A percentile compares a stretch with the other conserved stretches of the same genome.
phyloP scores from a whole-genome alignment of 2,329 filamentous ascomycete genomes.

The Phoma sp. region DNA sequence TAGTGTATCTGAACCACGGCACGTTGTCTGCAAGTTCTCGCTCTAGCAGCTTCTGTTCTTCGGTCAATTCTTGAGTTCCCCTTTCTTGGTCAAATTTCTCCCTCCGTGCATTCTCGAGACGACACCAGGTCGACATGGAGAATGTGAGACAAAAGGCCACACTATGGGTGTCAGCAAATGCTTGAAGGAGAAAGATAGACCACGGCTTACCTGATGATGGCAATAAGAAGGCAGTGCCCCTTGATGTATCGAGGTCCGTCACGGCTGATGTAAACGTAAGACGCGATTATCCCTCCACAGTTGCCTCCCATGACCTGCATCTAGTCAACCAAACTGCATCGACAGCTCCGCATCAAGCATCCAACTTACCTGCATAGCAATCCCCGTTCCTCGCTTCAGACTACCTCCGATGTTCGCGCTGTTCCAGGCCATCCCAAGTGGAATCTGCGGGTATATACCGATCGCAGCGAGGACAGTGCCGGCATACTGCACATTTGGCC shows the following conservation, averaged over 20 bases:
- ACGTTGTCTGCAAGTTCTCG: conserved; percentile 65
- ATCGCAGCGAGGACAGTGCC: conserved; percentile 45
- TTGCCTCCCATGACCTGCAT: conserved; percentile 56
- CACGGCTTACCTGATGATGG: conserved; percentile 47
- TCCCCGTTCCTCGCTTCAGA: conserved; percentile 63
- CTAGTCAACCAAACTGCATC: neutral
- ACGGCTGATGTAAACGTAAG: conserved; percentile 57
- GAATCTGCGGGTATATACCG: conserved; percentile 64
- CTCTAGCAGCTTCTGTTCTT: conserved; percentile 62
- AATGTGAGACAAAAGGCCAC: conserved; percentile 61
- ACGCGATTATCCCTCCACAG: conserved; percentile 77
- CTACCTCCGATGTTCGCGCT: conserved; percentile 65
- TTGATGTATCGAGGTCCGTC: conserved; percentile 55
- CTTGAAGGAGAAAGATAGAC: neutral
- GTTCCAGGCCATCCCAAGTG: conserved; percentile 65
- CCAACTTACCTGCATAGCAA: conserved; percentile 58
- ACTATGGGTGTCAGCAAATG: conserved; percentile 23
- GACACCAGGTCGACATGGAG: conserved; percentile 66
- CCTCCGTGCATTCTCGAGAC: conserved; percentile 63
- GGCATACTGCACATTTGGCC: conserved; percentile 41
- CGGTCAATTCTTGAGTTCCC: conserved; percentile 57
- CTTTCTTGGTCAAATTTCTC: conserved; percentile 57
- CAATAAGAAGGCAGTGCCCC: conserved; percentile 58
- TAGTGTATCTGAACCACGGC: conserved; percentile 51
- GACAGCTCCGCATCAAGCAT: neutral